A percentile compares a stretch with the other conserved stretches of the same genome.
Evolutionary conservation across 192 early-diverging fungal genomes (phyloP).

Genomic region (Coemansia sp.): DNA sequence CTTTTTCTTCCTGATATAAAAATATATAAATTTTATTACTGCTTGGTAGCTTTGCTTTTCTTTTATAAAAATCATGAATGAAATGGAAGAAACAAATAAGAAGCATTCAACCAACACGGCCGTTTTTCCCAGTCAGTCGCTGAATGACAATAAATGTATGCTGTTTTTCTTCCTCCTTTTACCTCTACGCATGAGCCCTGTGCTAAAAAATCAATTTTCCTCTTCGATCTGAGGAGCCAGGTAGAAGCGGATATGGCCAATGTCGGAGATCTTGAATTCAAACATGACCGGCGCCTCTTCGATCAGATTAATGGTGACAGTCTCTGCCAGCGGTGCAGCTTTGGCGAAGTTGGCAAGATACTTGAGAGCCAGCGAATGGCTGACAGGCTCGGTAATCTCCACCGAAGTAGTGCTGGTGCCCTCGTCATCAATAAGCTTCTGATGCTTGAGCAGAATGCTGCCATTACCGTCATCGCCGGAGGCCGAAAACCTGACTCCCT

Average conservation of each 20-base stretch:
- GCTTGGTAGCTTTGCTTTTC: not conserved
- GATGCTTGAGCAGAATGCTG: conserved; percentile 77
- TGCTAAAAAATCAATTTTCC: not conserved
- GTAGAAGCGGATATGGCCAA: conserved; percentile 7
- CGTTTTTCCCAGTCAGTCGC: not conserved
- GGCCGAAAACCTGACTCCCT: conserved; percentile 87
- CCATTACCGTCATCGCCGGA: conserved; percentile 88
- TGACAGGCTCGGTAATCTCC: conserved; percentile 76
- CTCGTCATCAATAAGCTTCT: conserved; percentile 72
- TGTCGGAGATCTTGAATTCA: conserved; percentile 4
- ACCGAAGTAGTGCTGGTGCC: conserved; percentile 66
- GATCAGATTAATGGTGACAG: conserved; percentile 81
- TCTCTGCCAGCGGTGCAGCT: conserved; percentile 79
- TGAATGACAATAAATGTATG: not conserved
- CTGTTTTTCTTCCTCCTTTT: conserved; percentile 58
- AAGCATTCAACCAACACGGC: not conserved
- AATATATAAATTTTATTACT: not conserved
- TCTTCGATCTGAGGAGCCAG: conserved; percentile 5
- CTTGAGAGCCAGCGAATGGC: conserved; percentile 89
- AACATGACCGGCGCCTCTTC: conserved; percentile 63
- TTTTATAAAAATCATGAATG: not conserved
- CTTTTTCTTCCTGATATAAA: not conserved
- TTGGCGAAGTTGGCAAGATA: conserved; percentile 95
- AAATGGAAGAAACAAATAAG: not conserved
- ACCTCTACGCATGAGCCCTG: too few species aligned